Percentiles rank a stretch among this genome's conserved stretches.
phyloP scores from a whole-genome alignment of 2,329 filamentous ascomycete genomes.

The Daldinia sp. region DNA sequence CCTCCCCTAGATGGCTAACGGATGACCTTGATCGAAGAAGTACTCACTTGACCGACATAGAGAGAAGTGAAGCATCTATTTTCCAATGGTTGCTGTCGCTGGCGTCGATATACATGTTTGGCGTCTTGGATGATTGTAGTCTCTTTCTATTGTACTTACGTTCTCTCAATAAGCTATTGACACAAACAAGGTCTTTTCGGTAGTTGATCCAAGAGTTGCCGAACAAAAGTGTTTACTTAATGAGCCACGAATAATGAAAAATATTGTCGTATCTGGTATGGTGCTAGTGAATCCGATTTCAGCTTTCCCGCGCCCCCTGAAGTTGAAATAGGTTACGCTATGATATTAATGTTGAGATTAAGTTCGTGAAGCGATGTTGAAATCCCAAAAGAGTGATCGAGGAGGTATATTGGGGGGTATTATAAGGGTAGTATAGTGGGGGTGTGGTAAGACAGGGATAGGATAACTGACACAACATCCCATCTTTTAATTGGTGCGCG shows the following conservation, averaged over 20 bases:
- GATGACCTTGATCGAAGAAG: not conserved
- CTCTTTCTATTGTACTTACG: not conserved
- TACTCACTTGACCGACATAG: not conserved
- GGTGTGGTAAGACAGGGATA: conserved; percentile 25
- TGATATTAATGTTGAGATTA: not conserved
- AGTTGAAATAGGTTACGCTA: not conserved
- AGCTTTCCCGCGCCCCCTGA: not conserved
- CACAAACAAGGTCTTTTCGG: not conserved
- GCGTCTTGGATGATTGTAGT: conserved; percentile 4
- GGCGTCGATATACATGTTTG: conserved; percentile 20
- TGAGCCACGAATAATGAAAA: conserved; percentile 1
- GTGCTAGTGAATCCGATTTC: not conserved
- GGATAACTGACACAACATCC: conserved; percentile 35
- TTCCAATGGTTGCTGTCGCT: not conserved
- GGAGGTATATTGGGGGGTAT: no score
- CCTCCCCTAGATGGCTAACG: conserved; percentile 14
- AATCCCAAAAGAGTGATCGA: not conserved
- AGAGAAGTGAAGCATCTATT: not conserved
- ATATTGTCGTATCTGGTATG: not conserved
- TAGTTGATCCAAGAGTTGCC: not conserved
- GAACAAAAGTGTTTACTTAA: not conserved
- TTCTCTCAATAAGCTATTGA: conserved; percentile 1
- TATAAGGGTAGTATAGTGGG: conserved; percentile 22
- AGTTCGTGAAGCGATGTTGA: conserved; percentile 10
- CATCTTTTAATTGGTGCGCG: conserved; percentile 31